Evolutionary conservation across 2,329 filamentous ascomycete species (phyloP), one percentile per base, ranked within the genome.

Genomic region (Ampelomyces quisqualis): DNA sequence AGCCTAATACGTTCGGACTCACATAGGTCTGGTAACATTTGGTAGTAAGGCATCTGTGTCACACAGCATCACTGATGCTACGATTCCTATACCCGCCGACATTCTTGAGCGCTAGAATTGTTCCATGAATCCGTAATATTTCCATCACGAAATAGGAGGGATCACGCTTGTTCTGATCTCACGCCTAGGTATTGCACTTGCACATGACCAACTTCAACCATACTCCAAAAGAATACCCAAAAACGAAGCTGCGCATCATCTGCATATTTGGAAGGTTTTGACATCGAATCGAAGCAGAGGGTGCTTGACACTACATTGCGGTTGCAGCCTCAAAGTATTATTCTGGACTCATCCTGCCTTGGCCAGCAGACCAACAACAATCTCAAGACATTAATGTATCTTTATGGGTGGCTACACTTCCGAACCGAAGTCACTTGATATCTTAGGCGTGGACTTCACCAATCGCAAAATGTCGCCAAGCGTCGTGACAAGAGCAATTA

Each of bases 351-450:
- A 0, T 58, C 70, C 30, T 60, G 55, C 18, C 40, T 71, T 6
- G 67, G 64, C 1, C 29, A 49, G 3, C 60, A 55, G 7, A 31
- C 56, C 9, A 65, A 64, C 30, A 20, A 10, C 1, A 51, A 58
- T 7, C 48, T 72, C 2, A 49, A 51, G 7, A 54, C 58, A 0
- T 21, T 70, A 0, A 67, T 64, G 0, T 56, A 58, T 40, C 24
- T n/a, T 65, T 14, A 62, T 63, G 1, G 62, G 62, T 6, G 64
- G 66, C 3, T 71, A 70, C 39, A 62, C 57, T 11, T 71, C 71
- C 49, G 49, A 60, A 5, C 68, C 67, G 1, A 47, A 42, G 3
- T 61, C 49, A 9, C 40, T 71, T 2, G 62, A 26, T n/a, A n/a
- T n/a, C n/a, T n/a, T n/a, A n/a, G n/a, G n/a, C n/a, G n/a, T n/a